phyloP scores from a whole-genome alignment of 495 filamentous ascomycete genomes.

The Cercophora samala region DNA sequence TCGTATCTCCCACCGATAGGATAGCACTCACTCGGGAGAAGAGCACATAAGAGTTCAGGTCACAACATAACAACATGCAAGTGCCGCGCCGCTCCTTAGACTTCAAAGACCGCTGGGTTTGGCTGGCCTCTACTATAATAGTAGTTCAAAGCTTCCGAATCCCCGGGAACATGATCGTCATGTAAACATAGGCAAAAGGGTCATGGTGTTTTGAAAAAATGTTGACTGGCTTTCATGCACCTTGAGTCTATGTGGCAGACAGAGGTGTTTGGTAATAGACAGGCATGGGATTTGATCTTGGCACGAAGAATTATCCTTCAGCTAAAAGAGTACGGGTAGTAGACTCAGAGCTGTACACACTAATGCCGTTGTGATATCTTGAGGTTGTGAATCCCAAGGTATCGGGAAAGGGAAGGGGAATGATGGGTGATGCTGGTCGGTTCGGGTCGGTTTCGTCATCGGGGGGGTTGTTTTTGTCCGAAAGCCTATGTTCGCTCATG shows the following conservation, averaged over 20 bases:
- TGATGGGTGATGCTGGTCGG: background rate
- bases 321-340: conserved; percentile 66
- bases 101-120: background rate
- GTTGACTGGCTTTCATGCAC: conserved; percentile 91
- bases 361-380: conserved; percentile 67
- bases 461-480: background rate
- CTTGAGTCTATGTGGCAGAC: conserved; percentile 55
- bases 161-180: background rate
- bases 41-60: background rate
- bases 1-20: background rate
- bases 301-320: conserved; percentile 98
- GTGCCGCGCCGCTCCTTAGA: background rate
- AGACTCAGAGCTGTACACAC: conserved; percentile 96
- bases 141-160: background rate
- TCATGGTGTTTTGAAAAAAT: conserved; percentile 36
- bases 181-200: background rate
- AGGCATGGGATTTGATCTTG: conserved; percentile 65
- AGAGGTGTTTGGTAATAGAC: conserved; percentile 91
- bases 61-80: background rate
- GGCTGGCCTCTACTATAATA: background rate
- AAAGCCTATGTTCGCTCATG: background rate
- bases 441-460: background rate
- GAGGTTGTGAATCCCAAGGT: background rate
- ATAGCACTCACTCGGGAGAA: background rate
- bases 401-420: conserved; percentile 2